phyloP scores from a whole-genome alignment of 495 filamentous ascomycete genomes.

The Penicillium silybi region DNA sequence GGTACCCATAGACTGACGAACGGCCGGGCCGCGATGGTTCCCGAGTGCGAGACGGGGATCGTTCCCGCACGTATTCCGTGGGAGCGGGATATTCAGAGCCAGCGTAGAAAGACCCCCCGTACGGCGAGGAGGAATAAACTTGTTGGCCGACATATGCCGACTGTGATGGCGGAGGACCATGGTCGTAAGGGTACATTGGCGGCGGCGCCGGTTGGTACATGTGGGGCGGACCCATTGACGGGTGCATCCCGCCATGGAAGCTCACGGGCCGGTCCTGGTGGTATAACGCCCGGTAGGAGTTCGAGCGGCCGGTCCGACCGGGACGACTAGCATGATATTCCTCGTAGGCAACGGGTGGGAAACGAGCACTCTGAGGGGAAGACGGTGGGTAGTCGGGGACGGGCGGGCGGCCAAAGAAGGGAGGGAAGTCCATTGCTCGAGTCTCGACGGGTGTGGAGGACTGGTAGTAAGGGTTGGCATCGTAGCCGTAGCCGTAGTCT shows the following conservation, averaged over 20 bases:
- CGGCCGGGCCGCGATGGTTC: slow-evolving; percentile 31
- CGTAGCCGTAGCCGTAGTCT: slow-evolving; percentile 31
- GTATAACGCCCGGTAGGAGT: slow-evolving; percentile 36
- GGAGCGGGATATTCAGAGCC: slow-evolving; percentile 21
- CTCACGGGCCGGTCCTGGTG: slow-evolving; percentile 39
- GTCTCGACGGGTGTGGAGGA: slow-evolving; percentile 31
- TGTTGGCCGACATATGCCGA: slow-evolving; percentile 34
- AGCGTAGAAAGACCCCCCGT: slow-evolving; percentile 23
- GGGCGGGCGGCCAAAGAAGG: slow-evolving; percentile 24
- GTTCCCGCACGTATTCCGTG: slow-evolving; percentile 26
- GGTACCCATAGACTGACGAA: slow-evolving; percentile 30
- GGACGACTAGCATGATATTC: slow-evolving; percentile 26
- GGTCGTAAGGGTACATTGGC: slow-evolving; percentile 22
- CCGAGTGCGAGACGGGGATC: slow-evolving; percentile 31
- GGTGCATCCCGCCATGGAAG: slow-evolving; percentile 36
- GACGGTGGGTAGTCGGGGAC: slow-evolving; percentile 32
- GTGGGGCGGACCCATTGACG: slow-evolving; percentile 21
- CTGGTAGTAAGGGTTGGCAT: slow-evolving; percentile 25
- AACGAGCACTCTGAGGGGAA: slow-evolving; percentile 28
- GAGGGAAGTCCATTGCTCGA: slow-evolving; percentile 27
- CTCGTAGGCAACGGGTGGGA: slow-evolving; percentile 19
- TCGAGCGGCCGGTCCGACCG: slow-evolving; percentile 27
- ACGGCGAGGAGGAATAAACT: slow-evolving; percentile 31
- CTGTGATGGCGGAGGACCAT: slow-evolving; percentile 34
- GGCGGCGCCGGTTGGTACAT: slow-evolving; percentile 30